phyloP scores from a whole-genome alignment of 1,139 yeast species.

The Pichia sp. region DNA sequence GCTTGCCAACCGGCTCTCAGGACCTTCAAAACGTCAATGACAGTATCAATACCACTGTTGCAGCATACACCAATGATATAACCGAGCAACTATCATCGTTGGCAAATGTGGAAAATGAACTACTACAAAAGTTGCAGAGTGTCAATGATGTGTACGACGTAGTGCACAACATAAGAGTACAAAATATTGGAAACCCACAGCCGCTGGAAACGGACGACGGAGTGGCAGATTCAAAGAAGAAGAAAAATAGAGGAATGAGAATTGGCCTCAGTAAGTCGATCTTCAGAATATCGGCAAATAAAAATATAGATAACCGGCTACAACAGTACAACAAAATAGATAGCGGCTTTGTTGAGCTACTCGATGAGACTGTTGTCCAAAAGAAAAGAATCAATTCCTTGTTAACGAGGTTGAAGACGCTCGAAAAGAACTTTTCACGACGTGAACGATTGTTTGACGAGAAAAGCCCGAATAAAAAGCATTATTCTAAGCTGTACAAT shows the following conservation, averaged over 20 bases:
- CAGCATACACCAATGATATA: constrained; percentile 13
- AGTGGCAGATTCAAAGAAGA: background rate
- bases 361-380: constrained; percentile 13
- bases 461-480: constrained; percentile 27
- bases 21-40: constrained; percentile 12
- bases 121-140: constrained; percentile 7
- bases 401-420: constrained; percentile 20
- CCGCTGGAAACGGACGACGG: background rate
- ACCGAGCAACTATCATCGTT: constrained; percentile 14
- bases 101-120: constrained; percentile 10
- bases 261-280: constrained; percentile 7
- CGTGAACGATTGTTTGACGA: constrained; percentile 28
- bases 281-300: constrained; percentile 6
- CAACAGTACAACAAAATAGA: constrained; percentile 26
- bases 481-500: constrained; percentile 29
- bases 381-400: constrained; percentile 21
- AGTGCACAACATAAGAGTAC: constrained; percentile 11
- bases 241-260: background rate
- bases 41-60: constrained; percentile 8
- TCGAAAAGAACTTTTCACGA: constrained; percentile 25
- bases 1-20: constrained; percentile 1
- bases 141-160: constrained; percentile 12
- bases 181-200: constrained; percentile 9
- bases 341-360: constrained; percentile 26
- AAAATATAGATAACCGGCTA: constrained; percentile 1